phyloP scores from a whole-genome alignment of 108 stramenopile genomes.

The Fragilaria radians region DNA sequence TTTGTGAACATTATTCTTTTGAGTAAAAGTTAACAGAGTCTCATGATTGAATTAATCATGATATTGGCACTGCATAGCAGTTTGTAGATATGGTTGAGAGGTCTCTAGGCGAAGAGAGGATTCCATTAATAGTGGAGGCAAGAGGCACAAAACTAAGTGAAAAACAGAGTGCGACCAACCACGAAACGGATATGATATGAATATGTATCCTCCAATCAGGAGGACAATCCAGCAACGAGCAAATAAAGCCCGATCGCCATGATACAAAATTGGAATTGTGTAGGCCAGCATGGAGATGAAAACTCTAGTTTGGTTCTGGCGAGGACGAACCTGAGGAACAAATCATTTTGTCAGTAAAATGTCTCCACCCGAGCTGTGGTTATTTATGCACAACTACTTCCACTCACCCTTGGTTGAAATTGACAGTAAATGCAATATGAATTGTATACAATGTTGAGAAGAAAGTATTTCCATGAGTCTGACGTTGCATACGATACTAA shows the following conservation, averaged over 20 bases:
- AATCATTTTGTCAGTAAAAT: background rate
- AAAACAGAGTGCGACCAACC: conserved; percentile 76
- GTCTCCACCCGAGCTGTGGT: background rate
- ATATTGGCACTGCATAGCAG: too few relatives aligned
- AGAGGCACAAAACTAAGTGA: conserved; percentile 42
- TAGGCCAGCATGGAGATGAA: conserved; percentile 46
- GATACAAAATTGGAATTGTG: conserved; percentile 42
- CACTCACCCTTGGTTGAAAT: conserved; percentile 26
- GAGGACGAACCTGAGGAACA: conserved; percentile 24
- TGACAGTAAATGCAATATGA: conserved; percentile 49
- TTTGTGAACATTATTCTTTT: too few relatives aligned
- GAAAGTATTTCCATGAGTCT: conserved; percentile 52
- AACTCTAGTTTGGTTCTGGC: conserved; percentile 47
- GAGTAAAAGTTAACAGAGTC: too few relatives aligned
- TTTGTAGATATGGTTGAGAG: too few relatives aligned
- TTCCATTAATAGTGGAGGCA: conserved; percentile 41
- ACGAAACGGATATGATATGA: conserved; percentile 58
- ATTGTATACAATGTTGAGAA: conserved; percentile 48
- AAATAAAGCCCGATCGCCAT: conserved; percentile 20
- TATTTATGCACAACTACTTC: background rate
- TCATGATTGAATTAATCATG: too few relatives aligned
- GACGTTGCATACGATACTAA: conserved; percentile 54
- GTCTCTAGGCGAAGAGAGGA: too few relatives aligned
- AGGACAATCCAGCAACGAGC: conserved; percentile 23
- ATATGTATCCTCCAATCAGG: conserved; percentile 25